phyloP scores from a whole-genome alignment of 2,329 filamentous ascomycete genomes.

The Epichloe sp. region DNA sequence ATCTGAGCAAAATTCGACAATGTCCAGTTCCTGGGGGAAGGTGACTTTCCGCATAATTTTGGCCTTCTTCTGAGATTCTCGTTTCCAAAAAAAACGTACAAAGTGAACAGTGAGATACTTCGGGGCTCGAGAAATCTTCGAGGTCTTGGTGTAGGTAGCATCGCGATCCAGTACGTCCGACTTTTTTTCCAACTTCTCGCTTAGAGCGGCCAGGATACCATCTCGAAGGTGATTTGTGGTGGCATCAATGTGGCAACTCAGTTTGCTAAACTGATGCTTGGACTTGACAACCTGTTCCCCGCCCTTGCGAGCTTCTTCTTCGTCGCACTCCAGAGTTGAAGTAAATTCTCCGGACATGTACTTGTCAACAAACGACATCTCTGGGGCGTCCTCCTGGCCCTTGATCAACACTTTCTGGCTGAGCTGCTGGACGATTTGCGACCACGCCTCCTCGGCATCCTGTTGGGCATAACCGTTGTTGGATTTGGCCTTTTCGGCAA shows the following conservation, averaged over 20 bases:
- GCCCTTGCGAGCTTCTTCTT: slow-evolving; percentile 58
- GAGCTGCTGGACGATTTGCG: slow-evolving; percentile 78
- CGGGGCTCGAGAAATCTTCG: slow-evolving; percentile 77
- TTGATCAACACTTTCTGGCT: slow-evolving; percentile 63
- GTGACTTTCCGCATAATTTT: slow-evolving; percentile 99
- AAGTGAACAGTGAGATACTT: slow-evolving; percentile 97
- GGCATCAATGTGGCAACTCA: slow-evolving; percentile 88
- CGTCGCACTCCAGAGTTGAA: slow-evolving; percentile 70
- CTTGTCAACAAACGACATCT: slow-evolving; percentile 70
- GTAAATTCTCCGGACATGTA: slow-evolving; percentile 79
- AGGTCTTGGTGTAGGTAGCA: slow-evolving; percentile 77
- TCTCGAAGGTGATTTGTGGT: slow-evolving; percentile 84
- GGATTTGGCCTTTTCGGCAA: slow-evolving; percentile 75
- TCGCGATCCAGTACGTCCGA: slow-evolving; percentile 67
- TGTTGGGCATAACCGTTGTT: slow-evolving; percentile 88
- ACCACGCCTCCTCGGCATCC: slow-evolving; percentile 97
- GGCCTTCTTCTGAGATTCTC: slow-evolving; percentile 90
- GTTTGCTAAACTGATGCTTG: slow-evolving; percentile 66
- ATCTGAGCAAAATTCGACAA: slow-evolving; percentile 90
- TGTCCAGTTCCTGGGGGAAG: slow-evolving; percentile 83
- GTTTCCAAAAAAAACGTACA: slow-evolving; percentile 98
- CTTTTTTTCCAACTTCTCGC: slow-evolving; percentile 81
- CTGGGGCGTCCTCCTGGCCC: slow-evolving; percentile 32
- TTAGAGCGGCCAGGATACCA: slow-evolving; percentile 68
- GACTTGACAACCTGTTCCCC: slow-evolving; percentile 57